phyloP scores from a whole-genome alignment of 2,329 filamentous ascomycete species.

The Furcasterigmium sp. region DNA sequence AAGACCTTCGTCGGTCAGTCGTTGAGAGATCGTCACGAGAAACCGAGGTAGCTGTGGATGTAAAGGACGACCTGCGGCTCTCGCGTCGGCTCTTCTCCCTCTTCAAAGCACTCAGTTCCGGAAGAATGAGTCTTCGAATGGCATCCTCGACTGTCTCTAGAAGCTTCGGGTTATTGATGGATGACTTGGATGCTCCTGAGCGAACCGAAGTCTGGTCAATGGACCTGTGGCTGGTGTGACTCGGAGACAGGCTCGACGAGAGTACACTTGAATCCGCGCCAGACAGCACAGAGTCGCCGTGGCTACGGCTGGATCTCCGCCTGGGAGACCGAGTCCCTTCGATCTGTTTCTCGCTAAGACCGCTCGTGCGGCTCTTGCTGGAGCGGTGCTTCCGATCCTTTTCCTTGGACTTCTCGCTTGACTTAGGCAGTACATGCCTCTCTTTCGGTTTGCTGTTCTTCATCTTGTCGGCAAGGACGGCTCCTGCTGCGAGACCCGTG shows the following conservation, averaged over 20 bases:
- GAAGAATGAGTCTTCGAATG: conserved; percentile 82
- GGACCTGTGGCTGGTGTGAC: conserved; percentile 53
- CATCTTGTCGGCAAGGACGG: conserved; percentile 34
- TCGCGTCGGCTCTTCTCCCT: conserved; percentile 78
- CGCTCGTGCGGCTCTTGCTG: conserved; percentile 45
- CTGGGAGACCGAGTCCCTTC: conserved; percentile 42
- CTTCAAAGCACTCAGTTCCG: conserved; percentile 87
- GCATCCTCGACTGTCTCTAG: conserved; percentile 91
- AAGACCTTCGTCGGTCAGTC: conserved; percentile 56
- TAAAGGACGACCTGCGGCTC: conserved; percentile 61
- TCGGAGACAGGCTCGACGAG: conserved; percentile 47
- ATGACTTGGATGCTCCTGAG: conserved; percentile 54
- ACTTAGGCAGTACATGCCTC: conserved; percentile 25
- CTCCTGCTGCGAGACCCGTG: conserved; percentile 29
- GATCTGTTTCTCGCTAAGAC: conserved; percentile 38
- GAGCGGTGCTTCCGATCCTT: conserved; percentile 45
- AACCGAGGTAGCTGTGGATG: conserved; percentile 46
- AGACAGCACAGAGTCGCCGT: conserved; percentile 47
- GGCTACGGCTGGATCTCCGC: conserved; percentile 45
- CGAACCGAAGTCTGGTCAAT: conserved; percentile 48
- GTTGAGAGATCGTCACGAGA: conserved; percentile 50
- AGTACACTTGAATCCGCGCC: conserved; percentile 49
- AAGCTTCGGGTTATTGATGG: conserved; percentile 87
- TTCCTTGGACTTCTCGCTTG: conserved; percentile 36
- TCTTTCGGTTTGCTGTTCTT: conserved; percentile 35